These are phyloP conservation scores for Phytopythium helicoides DNA, from an alignment of 352 stramenopile species.

Conservation along the genomic window DNA sequence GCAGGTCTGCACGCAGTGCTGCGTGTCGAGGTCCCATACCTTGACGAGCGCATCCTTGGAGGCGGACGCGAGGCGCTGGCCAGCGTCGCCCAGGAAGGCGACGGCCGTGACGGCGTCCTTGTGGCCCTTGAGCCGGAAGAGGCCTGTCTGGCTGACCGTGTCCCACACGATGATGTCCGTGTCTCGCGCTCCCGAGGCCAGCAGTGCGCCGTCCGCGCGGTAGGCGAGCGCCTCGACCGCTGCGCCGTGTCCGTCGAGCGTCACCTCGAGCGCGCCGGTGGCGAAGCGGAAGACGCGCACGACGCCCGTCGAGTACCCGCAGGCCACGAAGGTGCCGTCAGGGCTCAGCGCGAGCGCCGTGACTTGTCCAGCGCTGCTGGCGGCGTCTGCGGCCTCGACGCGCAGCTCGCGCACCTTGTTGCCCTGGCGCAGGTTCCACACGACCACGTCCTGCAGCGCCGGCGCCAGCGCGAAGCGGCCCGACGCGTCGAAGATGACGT, in stretches of 20 bases:
- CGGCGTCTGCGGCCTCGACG: slow-evolving; percentile 10
- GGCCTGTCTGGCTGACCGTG: slow-evolving; percentile 86
- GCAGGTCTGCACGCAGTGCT: slow-evolving; percentile 94
- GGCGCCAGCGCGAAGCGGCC: slow-evolving; percentile 85
- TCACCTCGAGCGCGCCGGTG: slow-evolving; percentile 77
- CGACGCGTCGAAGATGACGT: slow-evolving; percentile 86
- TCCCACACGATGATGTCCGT: slow-evolving; percentile 95
- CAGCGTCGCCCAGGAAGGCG: slow-evolving; percentile 55
- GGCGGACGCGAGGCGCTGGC: slow-evolving; percentile 61
- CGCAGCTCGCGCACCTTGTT: slow-evolving; percentile 78
- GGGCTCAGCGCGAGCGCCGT: slow-evolving; percentile 76
- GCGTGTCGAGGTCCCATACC: slow-evolving; percentile 93
- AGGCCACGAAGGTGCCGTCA: slow-evolving; percentile 73
- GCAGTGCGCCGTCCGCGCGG: slow-evolving; percentile 67
- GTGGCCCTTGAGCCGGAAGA: slow-evolving; percentile 91
- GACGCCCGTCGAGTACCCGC: slow-evolving; percentile 81
- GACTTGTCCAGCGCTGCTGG: slow-evolving; percentile 69
- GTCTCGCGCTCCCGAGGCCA: slow-evolving; percentile 88
- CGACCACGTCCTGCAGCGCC: slow-evolving; percentile 86
- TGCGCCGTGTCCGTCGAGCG: slow-evolving; percentile 87
- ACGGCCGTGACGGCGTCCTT: slow-evolving; percentile 91
- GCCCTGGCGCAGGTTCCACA: slow-evolving; percentile 92
- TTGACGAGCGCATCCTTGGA: slow-evolving; percentile 95
- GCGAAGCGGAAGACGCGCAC: slow-evolving; percentile 79
- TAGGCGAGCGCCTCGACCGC: slow-evolving; percentile 79